Base-by-base conservation (phyloP, 2,329 filamentous ascomycete genomes). In the Beauveria bassiana region DNA sequence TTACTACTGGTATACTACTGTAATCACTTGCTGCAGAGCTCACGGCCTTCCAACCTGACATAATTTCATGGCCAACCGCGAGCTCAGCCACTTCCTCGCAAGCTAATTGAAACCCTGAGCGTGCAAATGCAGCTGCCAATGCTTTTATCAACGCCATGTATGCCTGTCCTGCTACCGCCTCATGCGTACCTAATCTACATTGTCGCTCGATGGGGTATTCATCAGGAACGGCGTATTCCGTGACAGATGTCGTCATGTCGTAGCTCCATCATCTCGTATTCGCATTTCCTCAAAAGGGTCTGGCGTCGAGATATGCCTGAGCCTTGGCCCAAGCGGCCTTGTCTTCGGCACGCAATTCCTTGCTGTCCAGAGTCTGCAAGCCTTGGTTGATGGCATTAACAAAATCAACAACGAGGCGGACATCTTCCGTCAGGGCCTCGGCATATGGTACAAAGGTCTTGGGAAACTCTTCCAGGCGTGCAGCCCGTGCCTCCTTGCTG, bases 371-470 rank as follows among this genome's bases (percentile, higher is more conserved):
- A 10, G 77, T 78, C 71, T 83, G 79, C n/a, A 88, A 73, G 47
- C 84, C 85, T 22, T 76, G 77, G 65, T 81, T 77, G 42, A 88
- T 70, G 5, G 84, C 83, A 61, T 80, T 77, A 65, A 87, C 81
- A 68, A 88, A 86, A 40, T 77, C 77, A 65, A 80, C 82, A 47
- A 79, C 80, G 26, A 84, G 77, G 10, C 81, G 78, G 26, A 88
- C 74, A 69, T 88, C 86, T 52, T 86, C 83, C n/a, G 73, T 72
- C 64, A 87, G 79, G 51, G 84, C 74, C 45, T 81, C 78, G 12
- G 84, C 83, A 66, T 78, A 82, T 1, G 86, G 85, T n/a, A 87
- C 79, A 67, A 78, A 85, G 16, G 72, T 78, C 56, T 69, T 70
- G 2, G 81, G 79, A 68, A 86, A 87, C 7, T 74, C 73, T n/a